These are phyloP conservation scores for Coniosporium apollinis DNA, from an alignment of 495 filamentous ascomycete genomes.

Conservation along the genomic window DNA sequence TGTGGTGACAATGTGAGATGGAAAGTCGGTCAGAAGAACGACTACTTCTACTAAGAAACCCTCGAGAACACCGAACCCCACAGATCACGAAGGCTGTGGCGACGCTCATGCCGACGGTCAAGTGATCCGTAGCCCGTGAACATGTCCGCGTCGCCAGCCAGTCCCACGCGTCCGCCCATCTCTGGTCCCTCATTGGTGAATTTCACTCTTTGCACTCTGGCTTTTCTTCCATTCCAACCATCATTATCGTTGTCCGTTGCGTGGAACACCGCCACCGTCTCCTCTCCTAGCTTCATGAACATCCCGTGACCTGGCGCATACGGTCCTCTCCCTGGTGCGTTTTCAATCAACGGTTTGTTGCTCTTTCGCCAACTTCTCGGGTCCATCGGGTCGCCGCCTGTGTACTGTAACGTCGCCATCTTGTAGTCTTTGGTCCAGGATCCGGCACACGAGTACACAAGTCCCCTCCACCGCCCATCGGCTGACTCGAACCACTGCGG, in stretches of 20 bases:
- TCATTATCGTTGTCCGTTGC: slow-evolving; percentile 18
- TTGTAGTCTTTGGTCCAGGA: slow-evolving; percentile 22
- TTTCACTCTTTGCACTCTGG: slow-evolving; percentile 17
- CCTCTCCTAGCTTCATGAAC: slow-evolving; percentile 14
- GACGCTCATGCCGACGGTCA: too few relatives aligned
- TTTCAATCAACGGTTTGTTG: slow-evolving; percentile 12
- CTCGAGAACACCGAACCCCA: too few relatives aligned
- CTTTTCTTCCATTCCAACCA: slow-evolving; percentile 19
- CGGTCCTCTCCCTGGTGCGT: slow-evolving; percentile 9
- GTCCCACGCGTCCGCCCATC: slow-evolving; percentile 13
- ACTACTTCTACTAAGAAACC: too few relatives aligned
- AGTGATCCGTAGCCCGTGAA: too few relatives aligned
- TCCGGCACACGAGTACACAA: slow-evolving; percentile 18
- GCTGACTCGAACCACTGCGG: slow-evolving; percentile 18
- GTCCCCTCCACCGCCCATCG: slow-evolving; percentile 14
- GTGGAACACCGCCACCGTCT: slow-evolving; percentile 19
- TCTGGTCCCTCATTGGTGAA: slow-evolving; percentile 10
- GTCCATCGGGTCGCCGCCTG: slow-evolving; percentile 16
- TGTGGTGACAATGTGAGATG: too few relatives aligned
- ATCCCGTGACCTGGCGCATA: slow-evolving; percentile 22
- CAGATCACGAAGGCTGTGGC: too few relatives aligned
- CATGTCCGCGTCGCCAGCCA: too few relatives aligned
- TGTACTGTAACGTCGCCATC: slow-evolving; percentile 16
- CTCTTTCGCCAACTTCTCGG: slow-evolving; percentile 14
- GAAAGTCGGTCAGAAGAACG: too few relatives aligned